Conservation (phyloP, 1,139 yeast species). For the Saccharomyces pastorianus region DNA sequence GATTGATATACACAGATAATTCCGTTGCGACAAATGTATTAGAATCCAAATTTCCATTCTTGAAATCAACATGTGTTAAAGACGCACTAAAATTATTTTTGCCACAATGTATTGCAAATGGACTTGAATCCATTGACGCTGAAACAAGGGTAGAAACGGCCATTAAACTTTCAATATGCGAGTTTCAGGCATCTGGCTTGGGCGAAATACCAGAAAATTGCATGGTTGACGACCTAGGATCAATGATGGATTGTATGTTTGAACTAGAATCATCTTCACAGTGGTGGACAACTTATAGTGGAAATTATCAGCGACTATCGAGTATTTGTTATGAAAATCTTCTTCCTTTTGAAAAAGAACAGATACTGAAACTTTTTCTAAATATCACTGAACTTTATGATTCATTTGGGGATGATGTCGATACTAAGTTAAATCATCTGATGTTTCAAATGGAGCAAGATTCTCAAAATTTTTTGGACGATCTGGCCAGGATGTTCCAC, state of each 20-base stretch:
- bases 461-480: neutral
- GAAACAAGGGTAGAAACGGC: conserved; percentile 35
- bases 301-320: conserved; percentile 44
- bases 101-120: conserved; percentile 27
- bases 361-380: conserved; percentile 39
- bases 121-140: conserved; percentile 28
- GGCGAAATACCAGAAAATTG: conserved; percentile 17
- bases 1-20: neutral
- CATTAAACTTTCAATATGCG: conserved; percentile 45
- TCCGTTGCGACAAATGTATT: neutral
- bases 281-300: conserved; percentile 57
- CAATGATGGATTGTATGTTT: conserved; percentile 34
- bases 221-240: conserved; percentile 10
- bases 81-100: conserved; percentile 18
- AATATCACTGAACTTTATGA: conserved; percentile 38
- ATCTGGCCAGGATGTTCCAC: conserved; percentile 4
- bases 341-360: conserved; percentile 46
- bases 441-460: neutral
- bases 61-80: conserved; percentile 28
- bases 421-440: neutral
- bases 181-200: conserved; percentile 40
- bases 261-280: conserved; percentile 41
- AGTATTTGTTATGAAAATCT: conserved; percentile 45
- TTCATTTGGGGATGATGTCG: conserved; percentile 6
- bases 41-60: conserved; percentile 19